phyloP scores from a whole-genome alignment of 768 basidiomycete species.

The Panaeolus cyanescens region DNA sequence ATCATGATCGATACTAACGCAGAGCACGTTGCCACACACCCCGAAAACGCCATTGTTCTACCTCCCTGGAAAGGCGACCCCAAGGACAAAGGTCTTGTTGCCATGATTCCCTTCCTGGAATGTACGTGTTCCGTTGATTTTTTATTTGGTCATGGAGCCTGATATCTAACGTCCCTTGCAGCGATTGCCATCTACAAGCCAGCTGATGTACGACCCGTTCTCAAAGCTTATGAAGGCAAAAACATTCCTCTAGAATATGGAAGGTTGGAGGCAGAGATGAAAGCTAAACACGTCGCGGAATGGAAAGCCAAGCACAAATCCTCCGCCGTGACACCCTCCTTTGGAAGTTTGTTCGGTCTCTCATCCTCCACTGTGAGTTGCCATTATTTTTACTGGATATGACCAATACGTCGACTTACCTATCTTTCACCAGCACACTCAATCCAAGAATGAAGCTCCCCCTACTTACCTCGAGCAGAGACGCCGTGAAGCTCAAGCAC shows the following conservation, averaged over 20 bases:
- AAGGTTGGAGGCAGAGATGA: conserved; percentile 83
- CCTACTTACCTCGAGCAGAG: conserved; percentile 57
- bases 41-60: conserved; percentile 85
- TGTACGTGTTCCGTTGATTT: conserved; percentile 46
- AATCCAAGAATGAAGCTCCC: conserved; percentile 33
- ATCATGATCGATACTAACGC: conserved; percentile 83
- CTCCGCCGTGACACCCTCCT: conserved; percentile 28
- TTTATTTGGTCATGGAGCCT: not conserved
- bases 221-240: conserved; percentile 84
- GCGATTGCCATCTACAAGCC: conserved; percentile 93
- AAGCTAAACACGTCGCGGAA: conserved; percentile 74
- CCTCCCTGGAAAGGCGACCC: conserved; percentile 86
- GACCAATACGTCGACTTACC: too few species aligned
- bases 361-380: conserved; percentile 22
- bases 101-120: conserved; percentile 97
- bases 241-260: conserved; percentile 89
- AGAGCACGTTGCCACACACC: conserved; percentile 77
- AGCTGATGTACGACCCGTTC: conserved; percentile 83
- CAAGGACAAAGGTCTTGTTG: conserved; percentile 70
- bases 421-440: conserved; percentile 14
- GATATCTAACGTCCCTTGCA: conserved; percentile 27
- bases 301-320: conserved; percentile 60
- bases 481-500: conserved; percentile 50
- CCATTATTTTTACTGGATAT: not conserved
- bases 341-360: conserved; percentile 43